phyloP scores from a whole-genome alignment of 306 rosid species.

The Parietaria judaica region DNA sequence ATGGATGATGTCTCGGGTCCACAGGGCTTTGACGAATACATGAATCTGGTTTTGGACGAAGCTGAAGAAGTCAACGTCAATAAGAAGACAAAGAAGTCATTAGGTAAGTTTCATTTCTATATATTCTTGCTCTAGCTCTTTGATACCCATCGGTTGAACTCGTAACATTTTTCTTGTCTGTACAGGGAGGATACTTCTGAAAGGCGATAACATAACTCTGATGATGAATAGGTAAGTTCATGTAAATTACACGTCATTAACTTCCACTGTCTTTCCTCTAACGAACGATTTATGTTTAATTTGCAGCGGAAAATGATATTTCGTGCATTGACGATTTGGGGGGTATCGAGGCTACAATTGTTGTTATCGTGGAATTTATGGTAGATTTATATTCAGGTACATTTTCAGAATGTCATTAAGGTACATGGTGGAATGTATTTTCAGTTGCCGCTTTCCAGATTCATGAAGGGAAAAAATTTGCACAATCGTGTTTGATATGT shows the following conservation, averaged over 20 bases:
- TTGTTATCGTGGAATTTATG: constrained; percentile 14
- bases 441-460: too few species aligned
- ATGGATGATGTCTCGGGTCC: background rate
- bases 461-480: too few species aligned
- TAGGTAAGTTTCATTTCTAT: constrained; percentile 30
- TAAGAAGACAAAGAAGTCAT: constrained; percentile 62
- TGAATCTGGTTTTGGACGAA: constrained; percentile 58
- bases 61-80: constrained; percentile 73
- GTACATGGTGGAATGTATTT: too few species aligned
- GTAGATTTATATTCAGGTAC: too few species aligned
- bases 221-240: constrained; percentile 79
- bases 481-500: too few species aligned
- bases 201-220: constrained; percentile 84
- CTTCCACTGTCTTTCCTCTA: background rate
- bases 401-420: too few species aligned
- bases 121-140: background rate
- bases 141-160: background rate
- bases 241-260: background rate
- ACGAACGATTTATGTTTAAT: background rate
- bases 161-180: constrained; percentile 10
- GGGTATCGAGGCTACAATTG: background rate
- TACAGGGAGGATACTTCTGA: constrained; percentile 78
- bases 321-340: background rate
- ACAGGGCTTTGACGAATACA: constrained; percentile 75
- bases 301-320: constrained; percentile 52